Evolutionary conservation across 2,329 filamentous ascomycete genomes (phyloP).

Genomic region (Hysterium pulicare): DNA sequence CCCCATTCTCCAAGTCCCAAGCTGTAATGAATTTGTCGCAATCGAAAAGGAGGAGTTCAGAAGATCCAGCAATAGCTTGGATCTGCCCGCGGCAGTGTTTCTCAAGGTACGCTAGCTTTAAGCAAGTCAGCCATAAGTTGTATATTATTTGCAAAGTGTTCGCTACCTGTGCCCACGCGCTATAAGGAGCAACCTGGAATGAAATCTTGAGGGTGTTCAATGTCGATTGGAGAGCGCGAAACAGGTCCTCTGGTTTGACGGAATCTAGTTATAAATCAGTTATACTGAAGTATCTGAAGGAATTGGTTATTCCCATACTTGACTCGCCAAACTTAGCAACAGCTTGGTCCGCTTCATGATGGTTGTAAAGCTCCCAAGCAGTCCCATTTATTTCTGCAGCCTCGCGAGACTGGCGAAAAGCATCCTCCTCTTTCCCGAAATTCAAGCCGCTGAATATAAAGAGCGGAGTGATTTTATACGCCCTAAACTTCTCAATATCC

Average conservation of each 20-base stretch:
- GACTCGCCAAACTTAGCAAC: slow-evolving; percentile 84
- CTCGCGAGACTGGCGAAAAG: slow-evolving; percentile 56
- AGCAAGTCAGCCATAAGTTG: slow-evolving; percentile 23
- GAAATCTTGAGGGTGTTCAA: slow-evolving; percentile 66
- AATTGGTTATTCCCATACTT: slow-evolving; percentile 48
- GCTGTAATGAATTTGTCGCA: slow-evolving; percentile 69
- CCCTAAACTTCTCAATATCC: slow-evolving; percentile 70
- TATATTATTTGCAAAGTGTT: no score
- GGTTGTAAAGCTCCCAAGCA: slow-evolving; percentile 85
- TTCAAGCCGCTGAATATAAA: slow-evolving; percentile 93
- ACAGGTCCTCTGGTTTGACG: slow-evolving; percentile 62
- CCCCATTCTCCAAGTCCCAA: slow-evolving; percentile 66
- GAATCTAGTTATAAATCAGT: slow-evolving; percentile 54
- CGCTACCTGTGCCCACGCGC: slow-evolving; percentile 75
- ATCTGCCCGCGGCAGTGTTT: slow-evolving; percentile 64
- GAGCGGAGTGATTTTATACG: slow-evolving; percentile 68
- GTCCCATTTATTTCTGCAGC: slow-evolving; percentile 67
- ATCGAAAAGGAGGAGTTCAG: slow-evolving; percentile 82
- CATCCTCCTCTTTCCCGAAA: slow-evolving; percentile 65
- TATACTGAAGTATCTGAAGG: neutral
- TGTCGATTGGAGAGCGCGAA: slow-evolving; percentile 71
- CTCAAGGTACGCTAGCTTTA: slow-evolving; percentile 74
- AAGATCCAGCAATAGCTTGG: slow-evolving; percentile 76
- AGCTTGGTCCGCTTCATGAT: slow-evolving; percentile 72
- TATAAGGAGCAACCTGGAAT: slow-evolving; percentile 82